phyloP scores from a whole-genome alignment of 1,284 basidiomycete species.

The Ceratobasidium sp. region DNA sequence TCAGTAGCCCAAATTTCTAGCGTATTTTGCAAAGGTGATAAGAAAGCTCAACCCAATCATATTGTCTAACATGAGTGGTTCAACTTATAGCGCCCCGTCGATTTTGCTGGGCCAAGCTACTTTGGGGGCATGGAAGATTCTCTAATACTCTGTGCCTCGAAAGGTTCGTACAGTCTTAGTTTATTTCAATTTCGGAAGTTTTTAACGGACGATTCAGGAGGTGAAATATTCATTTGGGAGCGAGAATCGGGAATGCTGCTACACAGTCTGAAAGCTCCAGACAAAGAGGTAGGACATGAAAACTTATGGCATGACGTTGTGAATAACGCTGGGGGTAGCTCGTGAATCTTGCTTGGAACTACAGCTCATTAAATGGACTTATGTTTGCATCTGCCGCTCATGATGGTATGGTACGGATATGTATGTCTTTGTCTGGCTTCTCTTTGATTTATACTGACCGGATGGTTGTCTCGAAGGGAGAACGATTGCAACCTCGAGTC shows the following conservation, averaged over 20 bases:
- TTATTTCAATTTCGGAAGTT: not conserved
- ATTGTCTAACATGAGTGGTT: not conserved
- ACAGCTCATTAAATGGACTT: conserved; percentile 36
- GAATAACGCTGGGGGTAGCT: not conserved
- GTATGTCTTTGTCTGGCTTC: conserved; percentile 4
- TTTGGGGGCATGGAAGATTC: conserved; percentile 27
- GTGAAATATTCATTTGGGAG: conserved; percentile 44
- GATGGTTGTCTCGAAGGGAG: too few relatives aligned
- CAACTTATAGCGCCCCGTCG: too few relatives aligned
- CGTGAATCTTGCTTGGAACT: conserved; percentile 40
- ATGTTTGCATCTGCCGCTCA: conserved; percentile 42
- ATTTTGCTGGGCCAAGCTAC: conserved; percentile 14
- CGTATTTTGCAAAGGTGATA: conserved; percentile 11
- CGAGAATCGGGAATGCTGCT: conserved; percentile 29
- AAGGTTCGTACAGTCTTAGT: conserved; percentile 7
- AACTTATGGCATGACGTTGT: not conserved
- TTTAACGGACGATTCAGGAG: not conserved
- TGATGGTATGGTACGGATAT: conserved; percentile 40
- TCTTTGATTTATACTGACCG: not conserved
- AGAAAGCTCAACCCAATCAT: not conserved
- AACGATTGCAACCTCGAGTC: too few relatives aligned
- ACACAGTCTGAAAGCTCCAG: conserved; percentile 37
- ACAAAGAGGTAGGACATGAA: conserved; percentile 14
- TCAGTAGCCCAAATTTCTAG: not conserved
- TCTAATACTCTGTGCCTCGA: conserved; percentile 40